phyloP scores from a whole-genome alignment of 805 yeast species.

The Candida adriatica region DNA sequence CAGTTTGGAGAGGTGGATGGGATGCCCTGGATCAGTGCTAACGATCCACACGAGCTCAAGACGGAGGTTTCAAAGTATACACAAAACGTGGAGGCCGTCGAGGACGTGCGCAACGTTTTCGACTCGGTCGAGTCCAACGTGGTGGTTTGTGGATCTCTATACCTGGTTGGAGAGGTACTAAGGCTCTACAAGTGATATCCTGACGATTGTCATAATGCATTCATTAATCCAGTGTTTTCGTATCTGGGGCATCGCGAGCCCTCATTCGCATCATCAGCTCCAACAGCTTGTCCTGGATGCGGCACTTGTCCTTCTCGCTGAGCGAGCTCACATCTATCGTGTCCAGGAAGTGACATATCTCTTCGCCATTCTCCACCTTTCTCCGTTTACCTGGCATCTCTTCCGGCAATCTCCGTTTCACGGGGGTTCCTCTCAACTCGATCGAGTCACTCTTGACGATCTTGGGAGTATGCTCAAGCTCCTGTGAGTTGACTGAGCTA shows the following conservation, averaged over 20 bases:
- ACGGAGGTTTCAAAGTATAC: conserved; percentile 23
- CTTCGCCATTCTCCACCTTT: no score
- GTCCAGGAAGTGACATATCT: no score
- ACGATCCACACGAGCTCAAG: conserved; percentile 24
- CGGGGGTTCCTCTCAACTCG: conserved; percentile 2
- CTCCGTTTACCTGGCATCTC: no score
- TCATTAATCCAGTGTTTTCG: no score
- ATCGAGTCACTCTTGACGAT: conserved; percentile 1
- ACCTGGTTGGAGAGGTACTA: conserved; percentile 53
- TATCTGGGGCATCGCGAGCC: no score
- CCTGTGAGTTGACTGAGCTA: no score
- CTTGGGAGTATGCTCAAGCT: not conserved
- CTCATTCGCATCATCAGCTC: no score
- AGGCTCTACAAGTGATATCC: conserved; percentile 24
- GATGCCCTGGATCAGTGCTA: conserved; percentile 88
- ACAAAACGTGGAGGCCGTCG: conserved; percentile 21
- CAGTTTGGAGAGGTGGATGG: conserved; percentile 66
- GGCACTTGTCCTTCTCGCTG: no score
- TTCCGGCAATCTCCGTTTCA: no score
- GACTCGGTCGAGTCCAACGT: conserved; percentile 22
- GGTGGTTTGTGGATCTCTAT: conserved; percentile 66
- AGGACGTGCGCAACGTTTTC: conserved; percentile 24
- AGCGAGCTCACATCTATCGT: no score
- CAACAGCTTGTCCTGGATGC: no score
- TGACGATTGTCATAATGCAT: no score